Conservation (phyloP, 2,329 filamentous ascomycete genomes). For the Xylaria sp. region DNA sequence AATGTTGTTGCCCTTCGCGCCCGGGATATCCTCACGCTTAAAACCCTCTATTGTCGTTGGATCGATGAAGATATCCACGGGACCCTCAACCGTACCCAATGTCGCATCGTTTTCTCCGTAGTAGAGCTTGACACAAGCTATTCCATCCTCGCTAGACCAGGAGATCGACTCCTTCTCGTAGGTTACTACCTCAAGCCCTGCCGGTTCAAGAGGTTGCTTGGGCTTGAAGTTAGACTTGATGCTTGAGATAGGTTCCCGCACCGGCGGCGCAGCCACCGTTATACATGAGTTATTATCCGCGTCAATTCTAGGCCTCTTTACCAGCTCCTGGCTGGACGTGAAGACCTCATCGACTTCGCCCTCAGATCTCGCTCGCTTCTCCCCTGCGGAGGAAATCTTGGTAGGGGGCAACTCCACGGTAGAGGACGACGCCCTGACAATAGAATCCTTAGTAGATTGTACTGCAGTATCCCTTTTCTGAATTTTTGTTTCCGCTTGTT, state of each 20-base stretch:
- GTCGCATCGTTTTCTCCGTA: constrained; percentile 15
- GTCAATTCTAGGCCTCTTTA: constrained; percentile 6
- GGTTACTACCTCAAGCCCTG: constrained; percentile 23
- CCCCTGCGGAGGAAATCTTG: neutral
- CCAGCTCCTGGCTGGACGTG: neutral
- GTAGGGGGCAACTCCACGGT: neutral
- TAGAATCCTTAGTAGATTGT: neutral
- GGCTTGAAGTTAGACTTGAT: neutral
- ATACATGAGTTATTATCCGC: neutral
- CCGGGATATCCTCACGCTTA: constrained; percentile 14
- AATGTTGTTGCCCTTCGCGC: constrained; percentile 15
- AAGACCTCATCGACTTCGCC: neutral
- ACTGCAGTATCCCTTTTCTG: neutral
- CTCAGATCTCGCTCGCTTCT: constrained; percentile 10
- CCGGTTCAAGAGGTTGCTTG: neutral
- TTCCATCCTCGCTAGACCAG: constrained; percentile 17
- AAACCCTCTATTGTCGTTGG: constrained; percentile 17
- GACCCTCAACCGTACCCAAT: constrained; percentile 9
- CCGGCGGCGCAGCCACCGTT: neutral
- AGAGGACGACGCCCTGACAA: neutral
- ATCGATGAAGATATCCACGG: constrained; percentile 18
- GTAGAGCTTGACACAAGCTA: constrained; percentile 19
- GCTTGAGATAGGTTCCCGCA: neutral
- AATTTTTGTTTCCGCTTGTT: neutral
- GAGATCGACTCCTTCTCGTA: constrained; percentile 18